Percentiles rank a stretch among this genome's conserved stretches.
Conservation (phyloP, 371 early-diverging fungal species). For the Mucor mucedo region DNA sequence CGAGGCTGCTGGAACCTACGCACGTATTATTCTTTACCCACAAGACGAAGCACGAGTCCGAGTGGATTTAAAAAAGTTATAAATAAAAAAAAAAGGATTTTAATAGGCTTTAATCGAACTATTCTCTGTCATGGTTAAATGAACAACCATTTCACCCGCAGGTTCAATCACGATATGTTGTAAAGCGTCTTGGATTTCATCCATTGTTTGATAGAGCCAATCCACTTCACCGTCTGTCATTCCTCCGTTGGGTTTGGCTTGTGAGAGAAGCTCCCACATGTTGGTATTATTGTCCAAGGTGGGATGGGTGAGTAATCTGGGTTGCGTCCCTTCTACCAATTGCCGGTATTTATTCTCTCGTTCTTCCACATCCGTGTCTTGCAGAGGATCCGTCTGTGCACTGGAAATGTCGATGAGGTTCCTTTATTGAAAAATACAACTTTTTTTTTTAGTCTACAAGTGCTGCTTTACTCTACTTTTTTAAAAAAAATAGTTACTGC, state of each 20-base stretch:
- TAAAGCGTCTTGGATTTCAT: constrained; percentile 49
- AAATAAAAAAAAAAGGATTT: constrained; percentile 15
- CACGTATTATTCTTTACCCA: constrained; percentile 71
- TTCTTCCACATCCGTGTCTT: constrained; percentile 53
- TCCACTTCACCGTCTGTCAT: constrained; percentile 36
- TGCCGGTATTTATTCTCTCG: constrained; percentile 47
- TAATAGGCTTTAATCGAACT: constrained; percentile 26
- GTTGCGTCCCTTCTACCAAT: constrained; percentile 77
- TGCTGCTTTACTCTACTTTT: too few relatives aligned
- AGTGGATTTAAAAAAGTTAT: constrained; percentile 69
- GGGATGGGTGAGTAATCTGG: neutral
- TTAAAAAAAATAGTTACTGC: constrained; percentile 30
- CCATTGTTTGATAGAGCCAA: constrained; percentile 50
- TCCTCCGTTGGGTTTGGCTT: constrained; percentile 34
- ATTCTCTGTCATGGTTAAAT: constrained; percentile 43
- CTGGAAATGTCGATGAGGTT: constrained; percentile 58
- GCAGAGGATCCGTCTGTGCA: constrained; percentile 48
- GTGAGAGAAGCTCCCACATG: too few relatives aligned
- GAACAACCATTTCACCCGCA: constrained; percentile 57
- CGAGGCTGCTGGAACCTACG: constrained; percentile 77
- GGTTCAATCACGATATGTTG: constrained; percentile 47
- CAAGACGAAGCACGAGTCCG: constrained; percentile 49
- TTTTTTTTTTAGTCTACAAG: neutral
- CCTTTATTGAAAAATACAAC: constrained; percentile 20
- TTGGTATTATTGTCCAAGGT: neutral